Conservation (phyloP, 2,329 filamentous ascomycete species). For the Cercospora brassicicola region DNA sequence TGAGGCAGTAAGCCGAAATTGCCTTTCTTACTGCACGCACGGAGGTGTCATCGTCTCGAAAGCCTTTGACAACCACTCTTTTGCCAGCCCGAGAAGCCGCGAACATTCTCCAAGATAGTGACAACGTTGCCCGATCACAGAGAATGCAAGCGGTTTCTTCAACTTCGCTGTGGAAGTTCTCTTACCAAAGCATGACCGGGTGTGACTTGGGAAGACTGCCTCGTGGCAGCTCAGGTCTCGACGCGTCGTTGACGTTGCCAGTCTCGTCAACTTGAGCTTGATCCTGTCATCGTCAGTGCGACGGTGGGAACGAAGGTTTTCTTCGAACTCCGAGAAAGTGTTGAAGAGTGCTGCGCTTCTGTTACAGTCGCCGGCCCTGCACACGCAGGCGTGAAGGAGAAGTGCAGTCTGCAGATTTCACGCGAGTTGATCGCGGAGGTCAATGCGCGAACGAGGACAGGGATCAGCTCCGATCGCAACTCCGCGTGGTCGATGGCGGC, state of each 20-base stretch:
- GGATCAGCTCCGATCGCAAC: background rate
- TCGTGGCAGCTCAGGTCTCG: background rate
- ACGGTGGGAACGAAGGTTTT: background rate
- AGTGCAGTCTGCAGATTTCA: background rate
- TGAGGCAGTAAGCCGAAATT: background rate
- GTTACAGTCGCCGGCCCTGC: background rate
- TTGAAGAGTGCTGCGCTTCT: background rate
- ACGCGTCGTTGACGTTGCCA: background rate
- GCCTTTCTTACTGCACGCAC: background rate
- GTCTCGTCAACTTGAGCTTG: background rate
- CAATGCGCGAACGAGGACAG: background rate
- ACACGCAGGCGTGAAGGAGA: background rate
- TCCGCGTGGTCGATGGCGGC: background rate
- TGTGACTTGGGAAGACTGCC: no score
- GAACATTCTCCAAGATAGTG: no score
- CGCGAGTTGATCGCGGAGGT: background rate
- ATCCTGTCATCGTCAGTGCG: background rate
- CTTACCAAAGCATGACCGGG: no score
- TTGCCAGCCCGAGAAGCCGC: no score
- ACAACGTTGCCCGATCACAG: background rate
- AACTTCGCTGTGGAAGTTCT: background rate
- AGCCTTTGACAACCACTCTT: no score
- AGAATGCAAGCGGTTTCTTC: background rate
- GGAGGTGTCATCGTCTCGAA: no score
- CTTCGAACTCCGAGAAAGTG: background rate